phyloP scores from a whole-genome alignment of 2,329 filamentous ascomycete genomes.

The Diaporthe ampelina region DNA sequence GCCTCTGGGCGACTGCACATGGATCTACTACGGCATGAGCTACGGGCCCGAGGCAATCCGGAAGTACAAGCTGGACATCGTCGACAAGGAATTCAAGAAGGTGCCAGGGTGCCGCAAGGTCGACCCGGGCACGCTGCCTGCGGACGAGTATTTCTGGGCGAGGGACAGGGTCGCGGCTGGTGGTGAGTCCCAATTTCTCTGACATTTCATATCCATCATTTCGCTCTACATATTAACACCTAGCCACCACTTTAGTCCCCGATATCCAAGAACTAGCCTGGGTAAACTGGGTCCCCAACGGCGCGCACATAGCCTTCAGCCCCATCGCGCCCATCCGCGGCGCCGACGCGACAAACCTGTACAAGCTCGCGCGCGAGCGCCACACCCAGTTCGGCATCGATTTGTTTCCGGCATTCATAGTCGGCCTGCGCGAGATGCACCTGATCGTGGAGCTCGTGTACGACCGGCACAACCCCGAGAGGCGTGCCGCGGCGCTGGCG shows the following conservation, averaged over 20 bases:
- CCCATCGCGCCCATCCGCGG: conserved; percentile 54
- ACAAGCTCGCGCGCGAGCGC: conserved; percentile 48
- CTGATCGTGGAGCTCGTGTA: conserved; percentile 60
- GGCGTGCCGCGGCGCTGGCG: no score
- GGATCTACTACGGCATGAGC: conserved; percentile 62
- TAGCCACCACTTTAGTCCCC: conserved; percentile 52
- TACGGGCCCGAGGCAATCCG: conserved; percentile 50
- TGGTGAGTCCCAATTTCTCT: conserved; percentile 49
- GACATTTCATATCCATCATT: background rate
- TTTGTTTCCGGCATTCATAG: conserved; percentile 49
- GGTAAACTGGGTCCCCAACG: conserved; percentile 55
- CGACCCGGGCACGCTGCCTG: conserved; percentile 44
- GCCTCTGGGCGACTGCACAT: conserved; percentile 49
- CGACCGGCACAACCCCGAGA: conserved; percentile 53
- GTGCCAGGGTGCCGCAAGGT: conserved; percentile 50
- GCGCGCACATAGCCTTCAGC: conserved; percentile 54
- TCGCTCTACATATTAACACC: background rate
- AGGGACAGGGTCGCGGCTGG: conserved; percentile 45
- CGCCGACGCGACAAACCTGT: conserved; percentile 52
- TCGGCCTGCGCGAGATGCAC: conserved; percentile 60
- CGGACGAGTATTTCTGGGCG: conserved; percentile 44
- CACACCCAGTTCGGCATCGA: conserved; percentile 49
- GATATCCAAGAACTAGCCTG: conserved; percentile 56
- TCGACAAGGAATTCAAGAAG: conserved; percentile 51
- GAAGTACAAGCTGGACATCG: conserved; percentile 51